Evolutionary conservation across 1,284 basidiomycete species (phyloP).

Genomic region (Trichosporon coremiiforme): DNA sequence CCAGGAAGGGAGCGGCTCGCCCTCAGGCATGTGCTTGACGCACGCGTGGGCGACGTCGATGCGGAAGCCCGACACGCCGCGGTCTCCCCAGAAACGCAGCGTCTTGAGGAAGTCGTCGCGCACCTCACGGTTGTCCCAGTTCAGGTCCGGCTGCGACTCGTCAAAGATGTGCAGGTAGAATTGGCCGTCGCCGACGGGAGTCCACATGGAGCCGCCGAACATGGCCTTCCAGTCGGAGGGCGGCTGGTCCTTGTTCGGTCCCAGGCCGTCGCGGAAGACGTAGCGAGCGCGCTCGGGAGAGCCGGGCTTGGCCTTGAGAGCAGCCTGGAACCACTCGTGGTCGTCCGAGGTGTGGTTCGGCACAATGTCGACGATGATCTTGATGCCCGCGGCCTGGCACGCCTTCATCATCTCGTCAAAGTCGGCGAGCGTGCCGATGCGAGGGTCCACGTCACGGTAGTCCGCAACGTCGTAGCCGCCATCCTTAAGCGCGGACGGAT

Average conservation of each 20-base stretch:
- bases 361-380: slow-evolving; percentile 76
- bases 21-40: slow-evolving; percentile 34
- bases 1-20: slow-evolving; percentile 21
- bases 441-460: slow-evolving; percentile 70
- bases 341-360: slow-evolving; percentile 78
- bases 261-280: slow-evolving; percentile 67
- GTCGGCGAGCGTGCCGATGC: slow-evolving; percentile 72
- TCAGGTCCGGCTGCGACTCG: slow-evolving; percentile 72
- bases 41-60: slow-evolving; percentile 49
- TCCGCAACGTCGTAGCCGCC: slow-evolving; percentile 76
- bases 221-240: slow-evolving; percentile 74
- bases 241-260: slow-evolving; percentile 60
- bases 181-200: slow-evolving; percentile 67
- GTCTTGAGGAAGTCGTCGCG: slow-evolving; percentile 66
- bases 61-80: slow-evolving; percentile 74
- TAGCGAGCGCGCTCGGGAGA: slow-evolving; percentile 65
- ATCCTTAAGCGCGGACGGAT: slow-evolving; percentile 68
- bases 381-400: slow-evolving; percentile 68
- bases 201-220: slow-evolving; percentile 75
- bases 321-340: slow-evolving; percentile 74
- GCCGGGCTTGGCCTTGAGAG: slow-evolving; percentile 62
- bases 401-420: slow-evolving; percentile 65
- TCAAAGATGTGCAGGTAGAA: slow-evolving; percentile 75
- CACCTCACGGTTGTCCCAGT: slow-evolving; percentile 72
- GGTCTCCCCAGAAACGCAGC: slow-evolving; percentile 73